Evolutionary conservation across 306 rosid species (phyloP), one percentile per base, ranked within the genome.

Genomic region (Trifolium pratense): DNA sequence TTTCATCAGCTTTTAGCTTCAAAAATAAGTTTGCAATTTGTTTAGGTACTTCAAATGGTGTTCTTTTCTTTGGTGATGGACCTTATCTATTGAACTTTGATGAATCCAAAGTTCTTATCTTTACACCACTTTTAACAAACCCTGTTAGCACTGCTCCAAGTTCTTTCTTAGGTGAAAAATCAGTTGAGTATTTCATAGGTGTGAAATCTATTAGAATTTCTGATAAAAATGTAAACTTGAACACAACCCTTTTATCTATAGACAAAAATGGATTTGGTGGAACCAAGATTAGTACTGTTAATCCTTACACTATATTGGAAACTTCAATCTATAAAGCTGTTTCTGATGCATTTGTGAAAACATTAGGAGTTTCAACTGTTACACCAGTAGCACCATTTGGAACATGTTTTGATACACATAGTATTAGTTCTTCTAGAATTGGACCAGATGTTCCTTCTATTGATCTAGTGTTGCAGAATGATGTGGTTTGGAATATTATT

Each of bases 211-310:
- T 91, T 4, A 78, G n/a, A 21, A 61, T 91, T 16, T 63, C 75
- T 17, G 79, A 29, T 0, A 79, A 81, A 4, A 36, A 49, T 3
- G 86, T 91, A 0, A 39, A 78, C 0, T n/a, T 87, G 34, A 83
- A 86, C 13, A 20, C 75, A 26, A 68, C 86, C 2, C 79, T 83
- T 15, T 79, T 92, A 2, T 39, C 83, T 12, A 65, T 89, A 53
- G 68, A 86, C 55, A 9, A 15, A 17, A 49, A 86, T 8, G 93
- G 93, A 0, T 0, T 45, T 16, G 93, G 97, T 5, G 97, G 97
- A 39, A 92, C 96, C 0, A 89, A 86, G 59, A 85, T 92, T 13
- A 89, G 92, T 63, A 82, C 89, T 4, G 85, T 82, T 5, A 48
- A 79, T 46, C 97, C 91, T 0, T 85, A 84, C 80, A 85, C 86